These are phyloP conservation scores for Diddensiella santjacobensis DNA, from an alignment of 805 yeast species.

Conservation along the genomic window DNA sequence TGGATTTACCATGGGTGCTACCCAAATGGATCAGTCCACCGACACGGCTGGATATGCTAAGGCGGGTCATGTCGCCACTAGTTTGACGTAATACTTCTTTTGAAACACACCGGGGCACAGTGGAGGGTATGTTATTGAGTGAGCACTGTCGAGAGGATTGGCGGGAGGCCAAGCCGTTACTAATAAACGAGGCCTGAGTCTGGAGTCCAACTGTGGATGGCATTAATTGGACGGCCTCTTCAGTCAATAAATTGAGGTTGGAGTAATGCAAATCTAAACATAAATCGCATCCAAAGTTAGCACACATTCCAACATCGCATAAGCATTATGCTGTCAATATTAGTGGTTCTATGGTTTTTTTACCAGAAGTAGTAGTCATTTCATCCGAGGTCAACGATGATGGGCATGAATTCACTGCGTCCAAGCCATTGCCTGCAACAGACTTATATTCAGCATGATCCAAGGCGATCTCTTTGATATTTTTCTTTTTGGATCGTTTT, in stretches of 20 bases:
- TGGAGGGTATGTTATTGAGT: neutral
- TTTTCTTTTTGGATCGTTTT: neutral
- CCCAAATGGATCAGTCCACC: neutral
- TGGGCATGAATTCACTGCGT: slow-evolving; percentile 2
- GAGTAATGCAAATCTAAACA: neutral
- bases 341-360: neutral
- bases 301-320: neutral
- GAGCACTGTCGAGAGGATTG: neutral
- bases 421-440: neutral
- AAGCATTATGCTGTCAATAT: neutral
- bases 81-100: neutral
- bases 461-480: neutral
- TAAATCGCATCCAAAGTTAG: neutral
- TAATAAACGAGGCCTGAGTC: neutral
- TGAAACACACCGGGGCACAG: slow-evolving; percentile 1
- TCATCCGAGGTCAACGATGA: neutral
- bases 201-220: neutral
- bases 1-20: neutral
- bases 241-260: neutral
- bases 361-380: neutral
- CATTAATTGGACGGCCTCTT: neutral
- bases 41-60: neutral
- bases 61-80: neutral
- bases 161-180: neutral
- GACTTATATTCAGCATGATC: slow-evolving; percentile 1